Percentiles rank a stretch among this genome's conserved stretches.
Conservation (phyloP, 768 basidiomycete genomes). For the Basidioascus undulatus region DNA sequence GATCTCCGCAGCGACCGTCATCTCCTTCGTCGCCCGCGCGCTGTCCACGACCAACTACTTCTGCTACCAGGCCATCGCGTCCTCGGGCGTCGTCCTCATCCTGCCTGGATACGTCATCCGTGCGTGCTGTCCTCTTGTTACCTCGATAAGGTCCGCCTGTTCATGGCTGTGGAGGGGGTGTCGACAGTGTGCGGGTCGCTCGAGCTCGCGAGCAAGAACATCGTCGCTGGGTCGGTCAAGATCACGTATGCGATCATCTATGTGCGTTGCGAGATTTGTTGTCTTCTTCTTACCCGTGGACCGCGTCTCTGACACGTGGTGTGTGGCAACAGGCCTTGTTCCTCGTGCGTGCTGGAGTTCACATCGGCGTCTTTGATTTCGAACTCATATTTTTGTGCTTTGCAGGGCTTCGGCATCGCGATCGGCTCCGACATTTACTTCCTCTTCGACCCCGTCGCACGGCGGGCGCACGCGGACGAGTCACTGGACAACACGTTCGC, state of each 20-base stretch:
- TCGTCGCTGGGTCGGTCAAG: constrained; percentile 22
- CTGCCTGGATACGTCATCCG: constrained; percentile 17
- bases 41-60: constrained; percentile 19
- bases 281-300: no score
- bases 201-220: constrained; percentile 21
- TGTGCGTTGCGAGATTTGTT: no score
- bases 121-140: constrained; percentile 1
- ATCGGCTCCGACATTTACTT: constrained; percentile 11
- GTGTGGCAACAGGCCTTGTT: no score
- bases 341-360: constrained; percentile 10
- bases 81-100: constrained; percentile 20
- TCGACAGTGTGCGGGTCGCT: constrained; percentile 19
- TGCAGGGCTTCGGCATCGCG: constrained; percentile 10
- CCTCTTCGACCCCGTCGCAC: constrained; percentile 7
- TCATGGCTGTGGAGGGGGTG: not conserved
- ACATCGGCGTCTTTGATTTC: not conserved
- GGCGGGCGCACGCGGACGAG: not conserved
- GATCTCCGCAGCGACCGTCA: constrained; percentile 21
- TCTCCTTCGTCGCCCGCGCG: constrained; percentile 22
- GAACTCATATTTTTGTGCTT: not conserved
- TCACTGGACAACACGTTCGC: not conserved
- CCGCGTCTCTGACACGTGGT: no score
- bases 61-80: constrained; percentile 22
- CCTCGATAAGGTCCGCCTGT: not conserved
- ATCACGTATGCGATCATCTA: constrained; percentile 20